Percentiles rank a stretch among this genome's conserved stretches.
phyloP scores from a whole-genome alignment of 1,284 basidiomycete species.

The Macrocystidia cucumis region DNA sequence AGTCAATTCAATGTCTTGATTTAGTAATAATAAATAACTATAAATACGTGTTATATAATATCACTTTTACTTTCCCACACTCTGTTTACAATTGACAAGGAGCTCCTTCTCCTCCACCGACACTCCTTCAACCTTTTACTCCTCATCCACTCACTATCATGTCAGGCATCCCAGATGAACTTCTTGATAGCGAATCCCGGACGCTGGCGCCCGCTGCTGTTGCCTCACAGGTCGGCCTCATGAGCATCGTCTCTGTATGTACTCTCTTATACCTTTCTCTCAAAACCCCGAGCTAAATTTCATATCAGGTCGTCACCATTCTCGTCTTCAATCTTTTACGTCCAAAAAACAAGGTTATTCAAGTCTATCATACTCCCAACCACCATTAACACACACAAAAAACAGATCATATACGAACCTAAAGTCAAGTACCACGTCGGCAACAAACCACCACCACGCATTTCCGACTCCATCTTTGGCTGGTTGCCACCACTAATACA shows the following conservation, averaged over 20 bases:
- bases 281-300: conserved; percentile 1
- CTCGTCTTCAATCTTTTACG: conserved; percentile 72
- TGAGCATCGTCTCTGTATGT: conserved; percentile 61
- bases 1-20: conserved; percentile 41
- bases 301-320: conserved; percentile 49
- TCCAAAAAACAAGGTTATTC: conserved; percentile 64
- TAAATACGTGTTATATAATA: too few relatives aligned
- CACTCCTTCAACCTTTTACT: too few relatives aligned
- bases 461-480: conserved; percentile 76
- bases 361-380: conserved; percentile 5
- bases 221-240: conserved; percentile 72
- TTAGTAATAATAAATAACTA: neutral
- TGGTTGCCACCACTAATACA: conserved; percentile 87
- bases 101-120: too few relatives aligned
- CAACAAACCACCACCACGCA: conserved; percentile 72
- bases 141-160: too few relatives aligned
- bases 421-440: conserved; percentile 85
- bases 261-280: conserved; percentile 1
- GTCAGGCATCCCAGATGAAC: too few relatives aligned
- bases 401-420: conserved; percentile 68
- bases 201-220: conserved; percentile 77
- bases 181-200: conserved; percentile 40
- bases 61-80: too few relatives aligned
- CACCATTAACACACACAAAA: too few relatives aligned
- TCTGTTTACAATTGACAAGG: too few relatives aligned